Conservation (phyloP, 352 stramenopile species). For the Pythium insidiosum region DNA sequence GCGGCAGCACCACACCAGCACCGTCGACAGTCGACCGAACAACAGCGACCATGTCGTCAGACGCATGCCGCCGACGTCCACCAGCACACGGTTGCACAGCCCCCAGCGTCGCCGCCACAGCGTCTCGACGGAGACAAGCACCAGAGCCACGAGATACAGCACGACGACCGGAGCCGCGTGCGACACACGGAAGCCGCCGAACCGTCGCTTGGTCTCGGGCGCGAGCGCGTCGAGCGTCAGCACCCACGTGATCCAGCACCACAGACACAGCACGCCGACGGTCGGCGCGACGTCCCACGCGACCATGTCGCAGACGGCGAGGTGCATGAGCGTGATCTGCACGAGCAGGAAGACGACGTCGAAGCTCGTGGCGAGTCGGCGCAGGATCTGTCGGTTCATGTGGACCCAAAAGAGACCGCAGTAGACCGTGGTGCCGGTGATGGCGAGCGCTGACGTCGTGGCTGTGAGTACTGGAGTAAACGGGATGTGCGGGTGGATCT, state of each 20-base stretch:
- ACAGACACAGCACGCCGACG: neutral
- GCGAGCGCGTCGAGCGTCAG: conserved; percentile 5
- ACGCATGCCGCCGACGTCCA: neutral
- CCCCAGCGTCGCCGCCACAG: neutral
- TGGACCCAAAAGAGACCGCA: neutral
- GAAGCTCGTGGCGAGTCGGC: conserved; percentile 11
- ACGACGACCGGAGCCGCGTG: neutral
- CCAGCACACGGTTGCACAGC: neutral
- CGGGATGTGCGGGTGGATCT: no score
- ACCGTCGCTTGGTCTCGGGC: neutral
- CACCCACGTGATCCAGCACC: conserved; percentile 11
- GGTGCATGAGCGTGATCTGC: conserved; percentile 7
- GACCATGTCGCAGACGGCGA: conserved; percentile 13
- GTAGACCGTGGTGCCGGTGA: no score
- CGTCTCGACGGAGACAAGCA: conserved; percentile 1
- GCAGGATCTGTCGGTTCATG: conserved; percentile 4
- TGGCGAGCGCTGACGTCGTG: no score
- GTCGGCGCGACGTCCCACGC: conserved; percentile 1
- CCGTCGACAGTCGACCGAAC: neutral
- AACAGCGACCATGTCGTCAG: conserved; percentile 1
- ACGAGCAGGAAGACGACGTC: conserved; percentile 19
- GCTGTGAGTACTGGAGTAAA: no score
- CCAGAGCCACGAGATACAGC: neutral
- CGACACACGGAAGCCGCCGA: neutral
- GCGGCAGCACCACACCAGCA: conserved; percentile 4